Evolutionary conservation across 192 early-diverging fungal genomes (phyloP).

Genomic region (Mortierella hygrophila): DNA sequence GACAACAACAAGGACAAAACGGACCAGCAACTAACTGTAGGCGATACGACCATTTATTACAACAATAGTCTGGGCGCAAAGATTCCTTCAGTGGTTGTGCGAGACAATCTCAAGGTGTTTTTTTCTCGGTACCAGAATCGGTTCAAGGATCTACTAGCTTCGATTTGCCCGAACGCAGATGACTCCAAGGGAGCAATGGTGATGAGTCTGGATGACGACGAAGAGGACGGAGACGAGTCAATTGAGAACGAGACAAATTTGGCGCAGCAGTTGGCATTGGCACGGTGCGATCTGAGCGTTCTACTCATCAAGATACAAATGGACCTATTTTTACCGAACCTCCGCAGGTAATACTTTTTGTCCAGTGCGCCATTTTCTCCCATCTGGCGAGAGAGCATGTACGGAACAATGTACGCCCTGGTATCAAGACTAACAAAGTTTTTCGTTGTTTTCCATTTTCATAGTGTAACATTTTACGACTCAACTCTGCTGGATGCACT

Average conservation of each 20-base stretch:
- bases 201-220: conserved; percentile 26
- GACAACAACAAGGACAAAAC: neutral
- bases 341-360: conserved; percentile 23
- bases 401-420: neutral
- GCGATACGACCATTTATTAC: neutral
- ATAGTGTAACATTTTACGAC: conserved; percentile 29
- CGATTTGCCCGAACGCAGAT: conserved; percentile 2
- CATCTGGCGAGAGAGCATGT: neutral
- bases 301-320: conserved; percentile 54
- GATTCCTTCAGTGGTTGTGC: conserved; percentile 58
- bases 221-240: conserved; percentile 1
- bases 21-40: neutral
- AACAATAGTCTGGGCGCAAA: conserved; percentile 64
- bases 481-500: conserved; percentile 35
- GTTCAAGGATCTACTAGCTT: conserved; percentile 25
- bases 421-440: neutral
- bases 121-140: conserved; percentile 62
- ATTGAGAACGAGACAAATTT: neutral
- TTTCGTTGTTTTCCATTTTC: neutral
- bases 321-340: conserved; percentile 47
- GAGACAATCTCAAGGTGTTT: conserved; percentile 67
- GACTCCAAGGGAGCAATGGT: conserved; percentile 4
- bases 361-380: neutral
- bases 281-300: conserved; percentile 27
- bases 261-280: conserved; percentile 16